A percentile compares a stretch with the other conserved stretches of the same genome.
phyloP scores from a whole-genome alignment of 169 alveolate species.

The Theileria annulata region DNA sequence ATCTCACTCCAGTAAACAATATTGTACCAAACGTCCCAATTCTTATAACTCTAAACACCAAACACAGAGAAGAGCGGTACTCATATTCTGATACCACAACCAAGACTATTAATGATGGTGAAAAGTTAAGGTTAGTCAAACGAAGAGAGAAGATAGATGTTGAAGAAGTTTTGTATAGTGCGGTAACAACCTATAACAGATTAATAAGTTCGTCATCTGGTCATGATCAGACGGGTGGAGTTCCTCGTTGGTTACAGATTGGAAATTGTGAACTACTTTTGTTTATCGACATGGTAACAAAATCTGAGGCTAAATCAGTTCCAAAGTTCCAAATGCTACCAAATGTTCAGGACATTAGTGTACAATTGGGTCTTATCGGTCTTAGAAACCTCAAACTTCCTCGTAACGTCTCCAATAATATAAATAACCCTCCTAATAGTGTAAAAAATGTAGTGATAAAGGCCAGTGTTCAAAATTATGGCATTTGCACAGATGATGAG shows the following conservation, averaged over 20 bases:
- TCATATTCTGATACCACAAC: not conserved
- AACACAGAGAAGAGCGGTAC: conserved; percentile 5
- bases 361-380: conserved; percentile 75
- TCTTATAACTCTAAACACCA: conserved; percentile 22
- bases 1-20: conserved; percentile 35
- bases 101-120: not conserved
- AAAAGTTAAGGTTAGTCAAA: conserved; percentile 8
- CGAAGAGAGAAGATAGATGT: conserved; percentile 52
- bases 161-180: conserved; percentile 21
- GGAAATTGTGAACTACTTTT: conserved; percentile 82
- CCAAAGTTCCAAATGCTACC: conserved; percentile 87
- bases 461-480: conserved; percentile 53
- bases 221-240: conserved; percentile 56
- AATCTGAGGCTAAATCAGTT: conserved; percentile 76
- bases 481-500: conserved; percentile 62
- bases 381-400: conserved; percentile 67
- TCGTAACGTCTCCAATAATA: conserved; percentile 21
- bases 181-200: conserved; percentile 52
- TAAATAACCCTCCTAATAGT: not conserved
- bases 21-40: conserved; percentile 50
- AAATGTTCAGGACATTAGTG: conserved; percentile 72
- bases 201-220: conserved; percentile 52
- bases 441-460: conserved; percentile 23
- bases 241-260: conserved; percentile 85
- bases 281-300: conserved; percentile 79